Percentiles rank a stretch among this genome's conserved stretches.
Evolutionary conservation across 2,329 filamentous ascomycete genomes (phyloP).

Genomic region (Plenodomus biglobosus): DNA sequence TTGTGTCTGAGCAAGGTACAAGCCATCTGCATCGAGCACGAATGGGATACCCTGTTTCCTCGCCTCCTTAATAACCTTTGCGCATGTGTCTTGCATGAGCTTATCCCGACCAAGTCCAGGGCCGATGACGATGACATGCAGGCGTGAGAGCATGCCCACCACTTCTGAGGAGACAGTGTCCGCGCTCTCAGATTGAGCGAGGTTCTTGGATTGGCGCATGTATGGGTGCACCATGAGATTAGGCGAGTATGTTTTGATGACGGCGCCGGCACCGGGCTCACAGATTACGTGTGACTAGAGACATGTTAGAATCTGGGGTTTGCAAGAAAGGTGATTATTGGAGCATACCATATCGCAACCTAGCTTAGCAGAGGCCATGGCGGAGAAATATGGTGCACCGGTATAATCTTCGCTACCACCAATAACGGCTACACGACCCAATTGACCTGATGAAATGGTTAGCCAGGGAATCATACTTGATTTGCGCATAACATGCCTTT

Average conservation of each 20-base stretch:
- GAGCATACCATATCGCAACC: constrained; percentile 80
- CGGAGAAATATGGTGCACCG: constrained; percentile 95
- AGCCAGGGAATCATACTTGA: constrained; percentile 13
- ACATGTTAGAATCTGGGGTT: constrained; percentile 12
- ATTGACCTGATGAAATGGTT: constrained; percentile 64
- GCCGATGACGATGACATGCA: constrained; percentile 91
- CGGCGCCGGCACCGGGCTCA: constrained; percentile 76
- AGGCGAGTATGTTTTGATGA: constrained; percentile 97
- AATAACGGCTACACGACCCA: constrained; percentile 89
- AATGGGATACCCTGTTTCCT: constrained; percentile 71
- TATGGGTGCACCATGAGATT: constrained; percentile 98
- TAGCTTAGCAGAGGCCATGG: constrained; percentile 89
- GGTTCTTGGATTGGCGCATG: constrained; percentile 74
- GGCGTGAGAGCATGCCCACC: constrained; percentile 76
- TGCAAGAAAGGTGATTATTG: neutral
- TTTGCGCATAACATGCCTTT: constrained; percentile 65
- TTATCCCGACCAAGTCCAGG: constrained; percentile 88
- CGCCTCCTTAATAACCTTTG: constrained; percentile 76
- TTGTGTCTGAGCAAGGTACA: constrained; percentile 73
- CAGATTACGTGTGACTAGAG: constrained; percentile 87
- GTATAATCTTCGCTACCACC: constrained; percentile 96
- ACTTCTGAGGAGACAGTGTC: constrained; percentile 68
- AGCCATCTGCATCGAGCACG: constrained; percentile 88
- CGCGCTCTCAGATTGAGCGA: constrained; percentile 57
- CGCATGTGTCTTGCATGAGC: constrained; percentile 85